These are phyloP conservation scores for Saraca asoca DNA, from an alignment of 331 rosid species.

Conservation along the genomic window DNA sequence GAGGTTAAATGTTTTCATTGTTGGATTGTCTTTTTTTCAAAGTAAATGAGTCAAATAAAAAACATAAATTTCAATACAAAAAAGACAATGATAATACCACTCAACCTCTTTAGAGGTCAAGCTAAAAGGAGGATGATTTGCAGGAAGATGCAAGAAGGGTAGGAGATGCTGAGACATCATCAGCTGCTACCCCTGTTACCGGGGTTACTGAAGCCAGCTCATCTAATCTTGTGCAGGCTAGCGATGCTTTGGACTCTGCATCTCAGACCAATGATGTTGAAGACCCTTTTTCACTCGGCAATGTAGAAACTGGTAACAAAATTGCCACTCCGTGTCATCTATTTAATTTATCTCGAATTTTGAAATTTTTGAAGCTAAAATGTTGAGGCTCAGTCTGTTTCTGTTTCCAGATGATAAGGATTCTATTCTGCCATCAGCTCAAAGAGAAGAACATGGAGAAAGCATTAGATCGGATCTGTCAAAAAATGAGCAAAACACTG, in stretches of 20 bases:
- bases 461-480: neutral
- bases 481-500: slow-evolving; percentile 16
- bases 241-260: slow-evolving; percentile 27
- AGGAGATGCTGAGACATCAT: slow-evolving; percentile 35
- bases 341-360: neutral
- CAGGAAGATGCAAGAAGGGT: slow-evolving; percentile 34
- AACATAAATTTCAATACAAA: too few relatives aligned
- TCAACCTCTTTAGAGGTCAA: too few relatives aligned
- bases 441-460: neutral
- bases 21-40: too few relatives aligned
- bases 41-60: too few relatives aligned
- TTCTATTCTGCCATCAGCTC: neutral
- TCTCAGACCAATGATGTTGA: slow-evolving; percentile 36
- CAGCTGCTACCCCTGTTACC: slow-evolving; percentile 34
- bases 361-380: neutral
- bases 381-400: slow-evolving; percentile 4
- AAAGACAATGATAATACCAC: too few relatives aligned
- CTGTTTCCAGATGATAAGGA: slow-evolving; percentile 39
- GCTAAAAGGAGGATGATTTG: slow-evolving; percentile 14
- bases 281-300: slow-evolving; percentile 23
- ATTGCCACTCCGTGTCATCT: slow-evolving; percentile 1
- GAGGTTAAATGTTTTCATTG: too few relatives aligned
- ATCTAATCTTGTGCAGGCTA: slow-evolving; percentile 24
- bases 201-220: slow-evolving; percentile 34
- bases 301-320: slow-evolving; percentile 31